phyloP scores from a whole-genome alignment of 192 early-diverging fungal genomes.

The Entomortierella chlamydospora region DNA sequence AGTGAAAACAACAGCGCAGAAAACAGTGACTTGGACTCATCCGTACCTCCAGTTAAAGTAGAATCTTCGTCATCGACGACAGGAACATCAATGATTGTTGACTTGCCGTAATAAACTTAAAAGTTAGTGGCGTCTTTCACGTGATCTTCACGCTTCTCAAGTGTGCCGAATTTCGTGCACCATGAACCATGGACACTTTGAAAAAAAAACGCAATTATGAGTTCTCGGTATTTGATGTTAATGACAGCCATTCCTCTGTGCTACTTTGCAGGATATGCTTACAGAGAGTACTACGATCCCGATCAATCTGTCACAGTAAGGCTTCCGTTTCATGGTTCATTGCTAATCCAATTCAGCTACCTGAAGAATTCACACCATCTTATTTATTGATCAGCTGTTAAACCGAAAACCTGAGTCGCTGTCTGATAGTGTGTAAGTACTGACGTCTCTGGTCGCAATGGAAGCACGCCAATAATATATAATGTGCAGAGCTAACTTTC shows the following conservation, averaged over 20 bases:
- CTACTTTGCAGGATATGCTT: slow-evolving; percentile 50
- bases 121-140: not conserved
- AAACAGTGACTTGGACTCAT: slow-evolving; percentile 31
- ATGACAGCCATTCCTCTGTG: slow-evolving; percentile 39
- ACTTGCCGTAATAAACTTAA: too few species aligned
- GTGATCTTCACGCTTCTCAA: not conserved
- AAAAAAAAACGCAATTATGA: slow-evolving; percentile 7
- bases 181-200: too few species aligned
- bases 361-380: too few species aligned
- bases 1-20: slow-evolving; percentile 43
- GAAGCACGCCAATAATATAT: too few species aligned
- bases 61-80: too few species aligned
- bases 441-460: too few species aligned
- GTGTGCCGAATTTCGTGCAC: too few species aligned
- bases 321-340: not conserved
- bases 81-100: too few species aligned
- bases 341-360: too few species aligned
- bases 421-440: slow-evolving; percentile 31
- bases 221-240: slow-evolving; percentile 34
- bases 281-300: slow-evolving; percentile 37
- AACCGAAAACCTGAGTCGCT: slow-evolving; percentile 40
- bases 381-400: slow-evolving; percentile 6
- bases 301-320: slow-evolving; percentile 32
- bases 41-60: not conserved
- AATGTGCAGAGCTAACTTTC: too few species aligned